These are phyloP conservation scores for Chamaecyparis obtusa DNA, from an alignment of 75 land plant species.

Conservation along the genomic window DNA sequence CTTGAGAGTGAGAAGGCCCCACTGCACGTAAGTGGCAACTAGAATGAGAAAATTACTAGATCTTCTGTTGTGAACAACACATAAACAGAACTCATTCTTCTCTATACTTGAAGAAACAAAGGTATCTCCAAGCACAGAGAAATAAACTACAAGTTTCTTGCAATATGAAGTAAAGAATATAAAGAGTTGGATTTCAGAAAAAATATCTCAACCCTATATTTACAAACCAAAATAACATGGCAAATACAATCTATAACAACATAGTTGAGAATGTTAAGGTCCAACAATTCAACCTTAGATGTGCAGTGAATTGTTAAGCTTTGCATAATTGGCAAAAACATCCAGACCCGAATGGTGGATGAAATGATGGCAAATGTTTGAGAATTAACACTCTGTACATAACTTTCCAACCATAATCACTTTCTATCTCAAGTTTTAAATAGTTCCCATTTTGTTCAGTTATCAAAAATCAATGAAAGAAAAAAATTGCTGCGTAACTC, in stretches of 20 bases:
- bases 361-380: background rate
- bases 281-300: background rate
- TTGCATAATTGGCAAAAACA: background rate
- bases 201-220: background rate
- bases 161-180: background rate
- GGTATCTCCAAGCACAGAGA: background rate
- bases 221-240: background rate
- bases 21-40: slow-evolving; percentile 21
- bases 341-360: background rate
- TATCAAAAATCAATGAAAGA: background rate
- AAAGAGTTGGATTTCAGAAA: background rate
- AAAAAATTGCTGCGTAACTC: background rate
- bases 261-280: background rate
- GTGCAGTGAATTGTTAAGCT: background rate
- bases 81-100: background rate
- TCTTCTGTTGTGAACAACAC: background rate
- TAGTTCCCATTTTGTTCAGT: background rate
- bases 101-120: background rate
- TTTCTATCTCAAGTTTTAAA: background rate
- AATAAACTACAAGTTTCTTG: background rate
- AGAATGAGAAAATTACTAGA: background rate
- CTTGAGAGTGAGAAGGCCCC: slow-evolving; percentile 45
- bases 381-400: background rate
- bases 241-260: background rate
- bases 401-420: background rate